Conservation (phyloP, 2,329 filamentous ascomycete genomes). For the Nannizzia gypsea region DNA sequence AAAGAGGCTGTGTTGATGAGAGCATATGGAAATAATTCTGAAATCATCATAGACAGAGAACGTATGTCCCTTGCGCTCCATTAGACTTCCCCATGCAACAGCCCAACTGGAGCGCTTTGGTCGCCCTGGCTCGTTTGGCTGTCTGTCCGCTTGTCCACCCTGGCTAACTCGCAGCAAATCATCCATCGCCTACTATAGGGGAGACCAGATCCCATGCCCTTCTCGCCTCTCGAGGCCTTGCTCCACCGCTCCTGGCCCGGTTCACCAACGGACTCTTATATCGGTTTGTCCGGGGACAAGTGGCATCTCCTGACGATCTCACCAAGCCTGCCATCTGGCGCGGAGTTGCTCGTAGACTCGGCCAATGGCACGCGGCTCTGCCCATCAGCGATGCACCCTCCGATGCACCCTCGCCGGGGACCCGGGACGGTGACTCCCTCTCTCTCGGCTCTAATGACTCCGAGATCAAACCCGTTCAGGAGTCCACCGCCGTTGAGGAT, state of each 20-base stretch:
- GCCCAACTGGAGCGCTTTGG: too few relatives aligned
- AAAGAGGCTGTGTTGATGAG: constrained; percentile 75
- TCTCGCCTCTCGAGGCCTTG: constrained; percentile 69
- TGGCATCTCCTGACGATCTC: constrained; percentile 70
- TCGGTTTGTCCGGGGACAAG: constrained; percentile 70
- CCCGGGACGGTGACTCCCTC: constrained; percentile 23
- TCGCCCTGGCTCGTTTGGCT: too few relatives aligned
- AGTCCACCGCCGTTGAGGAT: constrained; percentile 17
- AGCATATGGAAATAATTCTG: constrained; percentile 88
- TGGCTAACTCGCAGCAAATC: constrained; percentile 3
- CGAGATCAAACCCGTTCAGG: constrained; percentile 8
- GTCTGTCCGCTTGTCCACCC: neutral
- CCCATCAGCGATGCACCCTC: constrained; percentile 40
- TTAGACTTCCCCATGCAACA: neutral
- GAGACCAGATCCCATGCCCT: constrained; percentile 65
- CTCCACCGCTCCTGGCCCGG: constrained; percentile 74
- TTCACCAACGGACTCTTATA: constrained; percentile 97
- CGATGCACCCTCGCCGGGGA: constrained; percentile 15
- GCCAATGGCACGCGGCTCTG: constrained; percentile 78
- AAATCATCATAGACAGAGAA: constrained; percentile 90
- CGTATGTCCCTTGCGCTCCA: constrained; percentile 47
- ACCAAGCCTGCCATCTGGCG: constrained; percentile 63
- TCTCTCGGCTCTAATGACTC: constrained; percentile 41
- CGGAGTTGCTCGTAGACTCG: constrained; percentile 71
- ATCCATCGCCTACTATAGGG: constrained; percentile 30